Conservation (phyloP, 202 grass and related monocot genomes). For the Carex arenaria region DNA sequence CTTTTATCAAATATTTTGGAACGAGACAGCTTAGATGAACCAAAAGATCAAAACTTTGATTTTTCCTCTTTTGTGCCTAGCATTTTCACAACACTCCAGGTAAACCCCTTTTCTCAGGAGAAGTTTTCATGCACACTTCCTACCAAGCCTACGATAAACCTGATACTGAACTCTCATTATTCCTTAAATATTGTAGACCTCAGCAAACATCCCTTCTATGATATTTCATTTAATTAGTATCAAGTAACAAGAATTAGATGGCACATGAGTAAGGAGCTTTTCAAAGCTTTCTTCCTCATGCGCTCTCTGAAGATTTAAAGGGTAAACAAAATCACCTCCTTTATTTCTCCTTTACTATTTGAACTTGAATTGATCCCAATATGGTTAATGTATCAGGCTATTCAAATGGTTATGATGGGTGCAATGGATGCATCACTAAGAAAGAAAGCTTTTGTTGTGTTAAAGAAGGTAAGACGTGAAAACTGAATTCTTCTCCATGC, state of each 20-base stretch:
- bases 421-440: conserved; percentile 48
- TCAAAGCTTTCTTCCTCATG: not conserved
- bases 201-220: not conserved
- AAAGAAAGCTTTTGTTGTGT: conserved; percentile 67
- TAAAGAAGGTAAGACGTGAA: conserved; percentile 51
- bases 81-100: conserved; percentile 60
- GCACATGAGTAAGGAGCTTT: not conserved
- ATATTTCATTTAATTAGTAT: not conserved
- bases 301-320: not conserved
- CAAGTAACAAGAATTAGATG: not conserved
- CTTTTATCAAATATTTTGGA: conserved; percentile 53
- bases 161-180: not conserved
- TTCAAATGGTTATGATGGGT: conserved; percentile 78
- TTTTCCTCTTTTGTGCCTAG: conserved; percentile 38
- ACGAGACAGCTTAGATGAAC: conserved; percentile 32
- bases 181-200: not conserved
- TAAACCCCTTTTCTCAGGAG: conserved; percentile 26
- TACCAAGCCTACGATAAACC: not conserved
- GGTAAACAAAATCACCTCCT: not conserved
- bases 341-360: not conserved
- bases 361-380: not conserved
- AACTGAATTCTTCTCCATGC: not conserved
- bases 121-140: not conserved
- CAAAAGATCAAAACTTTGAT: conserved; percentile 34
- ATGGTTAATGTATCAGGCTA: conserved; percentile 37